phyloP scores from a whole-genome alignment of 257 asterid species.

The Penstemon davidsonii region DNA sequence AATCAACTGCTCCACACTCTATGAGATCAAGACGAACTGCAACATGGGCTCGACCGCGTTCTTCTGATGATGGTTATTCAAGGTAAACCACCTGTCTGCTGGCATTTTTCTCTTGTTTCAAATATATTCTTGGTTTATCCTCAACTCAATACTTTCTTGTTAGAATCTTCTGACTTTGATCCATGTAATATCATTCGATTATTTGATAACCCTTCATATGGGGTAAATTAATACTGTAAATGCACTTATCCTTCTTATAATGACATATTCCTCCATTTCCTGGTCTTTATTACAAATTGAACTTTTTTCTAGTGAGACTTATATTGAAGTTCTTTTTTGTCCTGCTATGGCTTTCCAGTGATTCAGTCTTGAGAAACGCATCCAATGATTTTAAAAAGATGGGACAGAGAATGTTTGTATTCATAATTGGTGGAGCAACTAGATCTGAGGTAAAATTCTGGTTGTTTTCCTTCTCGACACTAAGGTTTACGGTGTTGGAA shows the following conservation, averaged over 20 bases:
- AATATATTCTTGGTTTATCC: neutral
- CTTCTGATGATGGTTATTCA: conserved; percentile 88
- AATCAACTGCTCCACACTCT: conserved; percentile 62
- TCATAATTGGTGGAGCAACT: conserved; percentile 95
- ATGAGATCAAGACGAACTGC: conserved; percentile 94
- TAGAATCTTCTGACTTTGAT: neutral
- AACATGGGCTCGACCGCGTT: conserved; percentile 79
- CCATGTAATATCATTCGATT: neutral
- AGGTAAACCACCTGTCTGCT: conserved; percentile 43
- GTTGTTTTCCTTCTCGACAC: conserved; percentile 17
- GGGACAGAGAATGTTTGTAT: conserved; percentile 90
- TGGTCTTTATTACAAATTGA: conserved; percentile 16
- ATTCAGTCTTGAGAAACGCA: conserved; percentile 58
- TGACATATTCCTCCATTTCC: neutral
- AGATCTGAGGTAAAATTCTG: conserved; percentile 77
- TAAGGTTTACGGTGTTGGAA: neutral
- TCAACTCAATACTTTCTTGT: neutral
- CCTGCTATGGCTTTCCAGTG: conserved; percentile 46
- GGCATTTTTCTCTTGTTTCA: neutral
- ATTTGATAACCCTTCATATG: neutral
- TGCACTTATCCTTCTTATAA: neutral
- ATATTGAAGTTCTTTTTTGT: conserved; percentile 24
- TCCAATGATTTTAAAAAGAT: conserved; percentile 66
- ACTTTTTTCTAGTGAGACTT: neutral
- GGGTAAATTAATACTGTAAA: neutral